phyloP scores from a whole-genome alignment of 1,284 basidiomycete species.

The Mycena sp. region DNA sequence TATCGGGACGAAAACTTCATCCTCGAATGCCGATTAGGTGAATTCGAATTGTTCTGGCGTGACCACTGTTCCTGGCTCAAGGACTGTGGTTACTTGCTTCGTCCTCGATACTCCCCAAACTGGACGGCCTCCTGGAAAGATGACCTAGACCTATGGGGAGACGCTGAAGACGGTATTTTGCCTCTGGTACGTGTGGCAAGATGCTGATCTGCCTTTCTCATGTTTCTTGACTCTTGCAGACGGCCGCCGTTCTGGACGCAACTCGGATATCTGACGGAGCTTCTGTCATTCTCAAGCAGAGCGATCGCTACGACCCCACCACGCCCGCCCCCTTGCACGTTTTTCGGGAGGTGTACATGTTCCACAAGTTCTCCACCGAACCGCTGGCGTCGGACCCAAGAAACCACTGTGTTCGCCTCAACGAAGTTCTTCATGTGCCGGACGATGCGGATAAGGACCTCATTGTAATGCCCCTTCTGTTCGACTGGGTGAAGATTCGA shows the following conservation, averaged over 20 bases:
- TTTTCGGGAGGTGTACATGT: neutral
- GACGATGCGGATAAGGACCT: slow-evolving; percentile 31
- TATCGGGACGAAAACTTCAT: too few relatives aligned
- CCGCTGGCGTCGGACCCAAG: slow-evolving; percentile 30
- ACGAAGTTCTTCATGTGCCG: slow-evolving; percentile 38
- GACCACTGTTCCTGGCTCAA: slow-evolving; percentile 10
- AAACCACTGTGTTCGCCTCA: slow-evolving; percentile 42
- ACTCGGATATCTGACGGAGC: slow-evolving; percentile 41
- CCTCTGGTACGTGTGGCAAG: neutral
- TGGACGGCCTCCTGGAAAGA: slow-evolving; percentile 13
- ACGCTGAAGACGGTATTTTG: neutral
- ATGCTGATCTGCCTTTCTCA: neutral
- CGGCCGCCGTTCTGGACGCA: slow-evolving; percentile 39
- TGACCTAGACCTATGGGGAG: accelerated
- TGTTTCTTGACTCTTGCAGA: neutral
- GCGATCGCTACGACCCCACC: neutral
- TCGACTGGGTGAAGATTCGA: slow-evolving; percentile 31
- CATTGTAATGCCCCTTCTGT: slow-evolving; percentile 46
- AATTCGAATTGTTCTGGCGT: slow-evolving; percentile 4
- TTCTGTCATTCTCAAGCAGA: slow-evolving; percentile 42
- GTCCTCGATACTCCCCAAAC: slow-evolving; percentile 1
- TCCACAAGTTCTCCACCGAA: slow-evolving; percentile 24
- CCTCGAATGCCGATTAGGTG: too few relatives aligned
- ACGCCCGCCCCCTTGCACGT: too few relatives aligned
- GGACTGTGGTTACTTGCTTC: slow-evolving; percentile 6